A percentile compares a stretch with the other conserved stretches of the same genome.
Conservation (phyloP, 129 eudicot genomes). For the Flaveria trinervia region DNA sequence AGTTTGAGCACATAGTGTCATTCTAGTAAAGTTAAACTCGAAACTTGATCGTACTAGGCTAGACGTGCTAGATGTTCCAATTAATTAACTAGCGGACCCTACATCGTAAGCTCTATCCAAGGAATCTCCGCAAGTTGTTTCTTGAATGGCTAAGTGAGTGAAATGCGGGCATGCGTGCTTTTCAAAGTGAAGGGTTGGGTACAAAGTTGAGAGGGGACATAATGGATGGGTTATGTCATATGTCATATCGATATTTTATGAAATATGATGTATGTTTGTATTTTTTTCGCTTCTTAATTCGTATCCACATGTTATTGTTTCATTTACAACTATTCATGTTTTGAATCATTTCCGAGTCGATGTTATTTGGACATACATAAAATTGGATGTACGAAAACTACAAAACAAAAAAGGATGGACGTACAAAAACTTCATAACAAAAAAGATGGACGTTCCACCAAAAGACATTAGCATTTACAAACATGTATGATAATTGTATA, state of each 20-base stretch:
- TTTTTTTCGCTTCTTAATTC: background rate
- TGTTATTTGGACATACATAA: background rate
- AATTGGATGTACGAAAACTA: background rate
- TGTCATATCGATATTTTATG: background rate
- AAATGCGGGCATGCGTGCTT: background rate
- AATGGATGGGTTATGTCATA: constrained; percentile 9
- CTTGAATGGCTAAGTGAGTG: constrained; percentile 14
- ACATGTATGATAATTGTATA: background rate
- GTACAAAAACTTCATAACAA: no score
- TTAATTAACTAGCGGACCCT: background rate
- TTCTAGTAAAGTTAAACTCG: background rate
- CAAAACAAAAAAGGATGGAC: constrained; percentile 3
- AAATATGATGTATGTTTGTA: background rate
- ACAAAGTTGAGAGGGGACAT: constrained; percentile 8
- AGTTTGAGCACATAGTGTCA: background rate
- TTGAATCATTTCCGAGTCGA: background rate
- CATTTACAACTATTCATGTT: background rate
- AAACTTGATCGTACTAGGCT: no score
- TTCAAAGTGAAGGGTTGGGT: background rate
- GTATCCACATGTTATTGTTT: background rate
- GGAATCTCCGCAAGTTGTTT: constrained; percentile 22
- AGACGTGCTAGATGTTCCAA: background rate
- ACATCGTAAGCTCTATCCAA: background rate
- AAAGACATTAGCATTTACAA: background rate
- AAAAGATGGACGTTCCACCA: background rate